Percentiles rank a stretch among this genome's conserved stretches.
These are phyloP conservation scores for Solanum raphanifolium DNA, from an alignment of 257 asterid species.

Conservation along the genomic window DNA sequence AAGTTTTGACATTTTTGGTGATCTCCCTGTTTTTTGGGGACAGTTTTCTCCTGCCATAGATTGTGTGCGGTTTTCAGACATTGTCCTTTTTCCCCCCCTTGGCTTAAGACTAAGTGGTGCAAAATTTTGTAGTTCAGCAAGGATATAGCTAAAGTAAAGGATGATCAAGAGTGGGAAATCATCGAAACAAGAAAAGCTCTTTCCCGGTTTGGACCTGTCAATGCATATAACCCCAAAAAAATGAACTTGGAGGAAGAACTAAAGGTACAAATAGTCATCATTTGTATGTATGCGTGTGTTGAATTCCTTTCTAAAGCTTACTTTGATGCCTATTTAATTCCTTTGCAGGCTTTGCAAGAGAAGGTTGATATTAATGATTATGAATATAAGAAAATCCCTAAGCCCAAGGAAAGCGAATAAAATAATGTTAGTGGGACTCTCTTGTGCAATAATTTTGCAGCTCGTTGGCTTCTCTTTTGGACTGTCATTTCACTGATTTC, in stretches of 20 bases:
- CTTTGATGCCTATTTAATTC: neutral
- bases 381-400: constrained; percentile 86
- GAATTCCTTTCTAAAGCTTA: neutral
- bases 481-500: neutral
- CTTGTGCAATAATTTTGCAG: neutral
- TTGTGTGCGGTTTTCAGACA: neutral
- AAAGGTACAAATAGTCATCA: constrained; percentile 34
- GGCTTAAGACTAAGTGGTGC: neutral
- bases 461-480: neutral
- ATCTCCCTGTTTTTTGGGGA: neutral
- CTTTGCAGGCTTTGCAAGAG: constrained; percentile 57
- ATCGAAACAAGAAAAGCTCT: constrained; percentile 73
- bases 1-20: neutral
- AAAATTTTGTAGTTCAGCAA: constrained; percentile 47
- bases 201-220: constrained; percentile 71
- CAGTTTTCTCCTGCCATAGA: neutral
- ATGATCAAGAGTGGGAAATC: constrained; percentile 92
- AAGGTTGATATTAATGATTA: constrained; percentile 70
- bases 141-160: constrained; percentile 87
- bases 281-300: neutral
- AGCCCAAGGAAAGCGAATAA: constrained; percentile 43
- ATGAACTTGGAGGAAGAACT: constrained; percentile 79
- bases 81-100: neutral
- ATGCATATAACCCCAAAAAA: constrained; percentile 72
- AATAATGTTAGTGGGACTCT: constrained; percentile 6